Percentiles rank a stretch among this genome's conserved stretches.
phyloP scores from a whole-genome alignment of 2,329 filamentous ascomycete genomes.

The Helicocarpus griseus region DNA sequence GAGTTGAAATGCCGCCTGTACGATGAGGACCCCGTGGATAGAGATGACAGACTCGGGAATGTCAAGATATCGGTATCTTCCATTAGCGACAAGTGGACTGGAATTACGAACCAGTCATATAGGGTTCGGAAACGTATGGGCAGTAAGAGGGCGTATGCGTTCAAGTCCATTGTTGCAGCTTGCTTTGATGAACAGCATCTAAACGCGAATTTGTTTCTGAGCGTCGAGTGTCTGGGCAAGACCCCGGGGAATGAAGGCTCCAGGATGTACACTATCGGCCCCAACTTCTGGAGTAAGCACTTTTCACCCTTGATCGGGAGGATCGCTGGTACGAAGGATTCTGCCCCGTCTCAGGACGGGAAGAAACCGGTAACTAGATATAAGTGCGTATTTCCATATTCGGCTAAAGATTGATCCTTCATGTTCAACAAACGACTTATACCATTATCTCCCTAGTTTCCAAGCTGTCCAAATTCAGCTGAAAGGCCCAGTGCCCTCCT shows the following conservation, averaged over 20 bases:
- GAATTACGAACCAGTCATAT: constrained; percentile 55
- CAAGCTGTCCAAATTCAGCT: constrained; percentile 89
- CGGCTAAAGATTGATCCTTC: neutral
- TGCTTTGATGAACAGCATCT: constrained; percentile 55
- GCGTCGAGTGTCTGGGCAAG: constrained; percentile 65
- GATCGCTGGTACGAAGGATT: constrained; percentile 62
- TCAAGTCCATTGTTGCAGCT: constrained; percentile 58
- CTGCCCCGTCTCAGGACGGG: constrained; percentile 44
- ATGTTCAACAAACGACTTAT: neutral
- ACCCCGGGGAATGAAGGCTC: constrained; percentile 58
- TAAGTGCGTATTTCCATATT: constrained; percentile 47
- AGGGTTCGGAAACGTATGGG: constrained; percentile 68
- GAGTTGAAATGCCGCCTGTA: constrained; percentile 76
- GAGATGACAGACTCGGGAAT: constrained; percentile 81
- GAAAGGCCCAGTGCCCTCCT: constrained; percentile 66
- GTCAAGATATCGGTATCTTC: constrained; percentile 58
- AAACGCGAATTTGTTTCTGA: constrained; percentile 61
- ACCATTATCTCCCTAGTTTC: constrained; percentile 50
- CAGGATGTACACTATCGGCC: constrained; percentile 69
- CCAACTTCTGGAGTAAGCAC: constrained; percentile 68
- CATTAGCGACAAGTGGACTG: constrained; percentile 57
- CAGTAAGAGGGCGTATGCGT: constrained; percentile 74
- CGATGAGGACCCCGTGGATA: constrained; percentile 80
- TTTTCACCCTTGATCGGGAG: constrained; percentile 83
- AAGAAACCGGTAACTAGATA: constrained; percentile 59